Conservation (phyloP, 805 yeast species). For the Wickerhamiella galacta region DNA sequence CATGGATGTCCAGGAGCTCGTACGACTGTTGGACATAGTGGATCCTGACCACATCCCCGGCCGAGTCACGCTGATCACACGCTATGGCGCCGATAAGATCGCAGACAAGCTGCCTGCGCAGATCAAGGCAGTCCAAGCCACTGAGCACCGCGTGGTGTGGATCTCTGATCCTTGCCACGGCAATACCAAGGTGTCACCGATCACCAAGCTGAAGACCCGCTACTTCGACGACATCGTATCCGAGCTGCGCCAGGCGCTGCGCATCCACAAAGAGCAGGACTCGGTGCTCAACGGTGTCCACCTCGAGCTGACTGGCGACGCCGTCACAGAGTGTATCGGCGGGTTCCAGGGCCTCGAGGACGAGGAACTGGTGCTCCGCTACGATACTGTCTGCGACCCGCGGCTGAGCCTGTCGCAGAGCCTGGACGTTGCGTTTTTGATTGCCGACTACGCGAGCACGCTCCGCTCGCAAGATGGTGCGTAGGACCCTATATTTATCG, state of each 20-base stretch:
- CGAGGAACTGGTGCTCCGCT: conserved; percentile 25
- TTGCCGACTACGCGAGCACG: conserved; percentile 26
- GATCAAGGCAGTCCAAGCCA: conserved; percentile 23
- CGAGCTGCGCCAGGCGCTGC: conserved; percentile 24
- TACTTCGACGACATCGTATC: conserved; percentile 28
- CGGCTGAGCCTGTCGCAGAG: conserved; percentile 25
- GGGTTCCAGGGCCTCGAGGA: conserved; percentile 25
- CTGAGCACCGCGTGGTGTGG: conserved; percentile 29
- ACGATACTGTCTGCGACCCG: conserved; percentile 30
- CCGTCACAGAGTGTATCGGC: conserved; percentile 30
- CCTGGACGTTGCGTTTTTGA: conserved; percentile 27
- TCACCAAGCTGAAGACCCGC: conserved; percentile 25
- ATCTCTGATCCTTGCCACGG: conserved; percentile 31
- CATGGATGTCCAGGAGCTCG: conserved; percentile 25
- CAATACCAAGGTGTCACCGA: conserved; percentile 26
- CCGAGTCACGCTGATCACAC: conserved; percentile 26
- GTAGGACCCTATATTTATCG: too few relatives aligned
- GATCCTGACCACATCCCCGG: conserved; percentile 25
- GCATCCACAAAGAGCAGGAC: conserved; percentile 21
- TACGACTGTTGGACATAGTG: conserved; percentile 23
- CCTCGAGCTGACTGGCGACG: conserved; percentile 28
- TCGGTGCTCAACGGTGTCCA: conserved; percentile 26
- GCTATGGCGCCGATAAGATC: conserved; percentile 26
- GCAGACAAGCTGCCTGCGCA: conserved; percentile 24
- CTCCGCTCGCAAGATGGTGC: too few relatives aligned